Percentiles rank a stretch among this genome's conserved stretches.
Evolutionary conservation across 2,329 filamentous ascomycete species (phyloP).

Genomic region (Fusarium decemcellulare): DNA sequence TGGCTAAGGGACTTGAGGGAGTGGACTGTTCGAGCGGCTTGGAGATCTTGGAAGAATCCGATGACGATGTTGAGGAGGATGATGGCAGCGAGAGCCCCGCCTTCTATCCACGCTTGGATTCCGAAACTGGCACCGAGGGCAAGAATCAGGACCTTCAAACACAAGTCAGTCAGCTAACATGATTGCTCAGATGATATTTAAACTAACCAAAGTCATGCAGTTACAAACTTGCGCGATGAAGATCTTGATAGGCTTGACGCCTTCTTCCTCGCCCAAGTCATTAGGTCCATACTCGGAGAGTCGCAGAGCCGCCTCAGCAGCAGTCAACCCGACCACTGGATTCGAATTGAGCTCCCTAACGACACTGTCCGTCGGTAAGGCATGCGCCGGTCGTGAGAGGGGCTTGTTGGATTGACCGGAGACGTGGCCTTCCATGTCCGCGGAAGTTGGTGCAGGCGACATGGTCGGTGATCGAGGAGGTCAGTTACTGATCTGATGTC

Average conservation of each 20-base stretch:
- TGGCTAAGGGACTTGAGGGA: slow-evolving; percentile 57
- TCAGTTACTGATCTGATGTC: background rate
- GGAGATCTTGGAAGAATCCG: slow-evolving; percentile 60
- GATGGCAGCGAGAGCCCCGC: slow-evolving; percentile 69
- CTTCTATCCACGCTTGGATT: slow-evolving; percentile 72
- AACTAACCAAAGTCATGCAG: slow-evolving; percentile 67
- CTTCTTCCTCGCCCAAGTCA: slow-evolving; percentile 71
- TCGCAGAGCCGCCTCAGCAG: slow-evolving; percentile 66
- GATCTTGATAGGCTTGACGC: slow-evolving; percentile 74
- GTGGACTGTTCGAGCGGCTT: slow-evolving; percentile 63
- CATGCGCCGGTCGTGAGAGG: slow-evolving; percentile 74
- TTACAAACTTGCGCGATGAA: slow-evolving; percentile 76
- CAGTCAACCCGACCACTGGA: slow-evolving; percentile 69
- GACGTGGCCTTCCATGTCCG: slow-evolving; percentile 38
- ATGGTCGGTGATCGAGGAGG: slow-evolving; percentile 8
- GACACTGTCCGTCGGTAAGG: slow-evolving; percentile 67
- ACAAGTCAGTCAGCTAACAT: no score
- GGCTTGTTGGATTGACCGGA: slow-evolving; percentile 63
- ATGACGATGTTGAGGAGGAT: slow-evolving; percentile 72
- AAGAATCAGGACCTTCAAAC: slow-evolving; percentile 60
- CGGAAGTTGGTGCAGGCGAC: background rate
- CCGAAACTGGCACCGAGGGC: slow-evolving; percentile 70
- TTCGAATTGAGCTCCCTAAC: slow-evolving; percentile 69
- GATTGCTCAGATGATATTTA: no score
- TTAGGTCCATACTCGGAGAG: slow-evolving; percentile 72